phyloP scores from a whole-genome alignment of 345 rosid genomes.

The Angophora floribunda region DNA sequence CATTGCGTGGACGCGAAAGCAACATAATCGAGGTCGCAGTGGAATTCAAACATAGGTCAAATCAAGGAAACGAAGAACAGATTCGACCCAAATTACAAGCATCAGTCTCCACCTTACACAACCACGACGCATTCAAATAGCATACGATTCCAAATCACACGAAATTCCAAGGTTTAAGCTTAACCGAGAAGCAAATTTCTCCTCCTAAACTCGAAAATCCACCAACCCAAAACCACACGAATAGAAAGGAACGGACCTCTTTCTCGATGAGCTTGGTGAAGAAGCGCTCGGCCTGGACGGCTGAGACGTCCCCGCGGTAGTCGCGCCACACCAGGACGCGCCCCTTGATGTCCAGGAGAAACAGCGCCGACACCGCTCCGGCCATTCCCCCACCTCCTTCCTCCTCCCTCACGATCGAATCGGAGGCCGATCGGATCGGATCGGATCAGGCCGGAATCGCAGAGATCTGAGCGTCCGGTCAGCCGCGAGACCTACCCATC shows the following conservation, averaged over 20 bases:
- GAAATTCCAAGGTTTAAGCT: neutral
- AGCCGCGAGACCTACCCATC: neutral
- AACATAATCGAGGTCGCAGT: neutral
- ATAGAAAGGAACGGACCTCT: conserved; percentile 33
- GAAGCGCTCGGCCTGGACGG: conserved; percentile 83
- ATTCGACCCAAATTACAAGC: neutral
- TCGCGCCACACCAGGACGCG: conserved; percentile 97
- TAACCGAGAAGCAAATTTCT: neutral
- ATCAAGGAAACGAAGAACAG: neutral
- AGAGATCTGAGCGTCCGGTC: neutral
- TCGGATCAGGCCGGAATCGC: neutral
- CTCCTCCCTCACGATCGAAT: neutral
- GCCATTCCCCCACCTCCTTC: conserved; percentile 30
- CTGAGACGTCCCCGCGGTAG: conserved; percentile 89
- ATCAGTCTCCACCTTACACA: neutral
- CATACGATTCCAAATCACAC: neutral
- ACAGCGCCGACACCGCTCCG: conserved; percentile 95
- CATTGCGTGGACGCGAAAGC: neutral
- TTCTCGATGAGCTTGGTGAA: conserved; percentile 94
- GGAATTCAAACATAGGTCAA: neutral
- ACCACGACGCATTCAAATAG: neutral
- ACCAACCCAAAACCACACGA: neutral
- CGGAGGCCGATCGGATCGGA: neutral
- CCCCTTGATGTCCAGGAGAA: conserved; percentile 86
- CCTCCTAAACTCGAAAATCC: neutral